Conservation (phyloP, 352 stramenopile species). For the Elongisporangium anandrum region DNA sequence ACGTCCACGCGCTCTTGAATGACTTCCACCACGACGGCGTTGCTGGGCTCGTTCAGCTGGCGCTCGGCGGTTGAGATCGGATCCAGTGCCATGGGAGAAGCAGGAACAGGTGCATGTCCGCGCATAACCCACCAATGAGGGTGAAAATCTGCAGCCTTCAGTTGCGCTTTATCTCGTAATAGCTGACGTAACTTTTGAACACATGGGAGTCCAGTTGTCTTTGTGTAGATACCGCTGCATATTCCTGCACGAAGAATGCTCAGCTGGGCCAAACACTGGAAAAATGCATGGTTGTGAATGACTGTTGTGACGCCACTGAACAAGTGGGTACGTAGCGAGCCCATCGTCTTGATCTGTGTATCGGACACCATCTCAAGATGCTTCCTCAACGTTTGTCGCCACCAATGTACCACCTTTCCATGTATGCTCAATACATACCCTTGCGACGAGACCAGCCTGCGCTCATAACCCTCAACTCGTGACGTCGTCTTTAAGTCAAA, state of each 20-base stretch:
- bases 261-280: neutral
- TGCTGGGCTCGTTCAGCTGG: too few relatives aligned
- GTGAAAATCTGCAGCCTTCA: slow-evolving; percentile 3
- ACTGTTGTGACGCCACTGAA: neutral
- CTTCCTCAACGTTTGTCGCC: slow-evolving; percentile 1
- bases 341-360: neutral
- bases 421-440: slow-evolving; percentile 2
- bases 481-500: slow-evolving; percentile 14
- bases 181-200: neutral
- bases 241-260: neutral
- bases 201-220: slow-evolving; percentile 1
- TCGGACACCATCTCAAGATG: neutral
- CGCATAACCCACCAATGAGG: slow-evolving; percentile 5
- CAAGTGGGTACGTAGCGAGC: neutral
- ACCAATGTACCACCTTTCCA: slow-evolving; percentile 12
- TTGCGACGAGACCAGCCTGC: slow-evolving; percentile 3
- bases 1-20: too few relatives aligned
- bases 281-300: neutral
- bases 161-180: neutral
- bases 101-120: too few relatives aligned
- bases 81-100: too few relatives aligned
- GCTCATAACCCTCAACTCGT: slow-evolving; percentile 14
- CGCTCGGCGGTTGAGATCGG: too few relatives aligned
- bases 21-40: too few relatives aligned
- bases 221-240: neutral